Evolutionary conservation across 2,329 filamentous ascomycete species (phyloP).

Genomic region (Xylariaceae sp.): DNA sequence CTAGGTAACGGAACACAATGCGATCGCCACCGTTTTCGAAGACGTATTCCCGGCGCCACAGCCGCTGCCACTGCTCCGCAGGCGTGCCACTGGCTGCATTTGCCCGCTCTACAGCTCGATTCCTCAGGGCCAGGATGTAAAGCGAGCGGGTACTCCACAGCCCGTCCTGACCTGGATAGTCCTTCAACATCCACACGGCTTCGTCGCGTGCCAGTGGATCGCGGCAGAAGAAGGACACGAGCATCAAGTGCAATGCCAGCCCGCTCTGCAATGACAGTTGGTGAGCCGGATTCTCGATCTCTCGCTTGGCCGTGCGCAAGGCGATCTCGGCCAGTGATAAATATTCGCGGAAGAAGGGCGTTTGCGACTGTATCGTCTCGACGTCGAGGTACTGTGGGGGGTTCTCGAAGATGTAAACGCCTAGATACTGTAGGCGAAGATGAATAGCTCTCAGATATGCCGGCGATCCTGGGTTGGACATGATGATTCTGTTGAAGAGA

Average conservation of each 20-base stretch:
- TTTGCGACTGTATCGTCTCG: slow-evolving; percentile 24
- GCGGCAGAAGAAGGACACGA: slow-evolving; percentile 35
- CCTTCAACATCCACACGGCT: slow-evolving; percentile 35
- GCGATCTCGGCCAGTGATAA: slow-evolving; percentile 37
- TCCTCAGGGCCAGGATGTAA: slow-evolving; percentile 33
- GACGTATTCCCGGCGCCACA: slow-evolving; percentile 39
- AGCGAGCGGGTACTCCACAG: slow-evolving; percentile 36
- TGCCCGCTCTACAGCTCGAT: slow-evolving; percentile 32
- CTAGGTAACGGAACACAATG: slow-evolving; percentile 37
- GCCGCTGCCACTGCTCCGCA: slow-evolving; percentile 37
- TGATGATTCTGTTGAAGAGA: slow-evolving; percentile 37
- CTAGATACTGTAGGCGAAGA: slow-evolving; percentile 37
- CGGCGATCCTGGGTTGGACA: slow-evolving; percentile 31
- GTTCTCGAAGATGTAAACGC: slow-evolving; percentile 35
- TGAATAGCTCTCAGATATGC: slow-evolving; percentile 38
- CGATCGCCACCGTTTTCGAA: slow-evolving; percentile 41
- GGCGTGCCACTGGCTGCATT: slow-evolving; percentile 35
- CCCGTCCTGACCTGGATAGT: slow-evolving; percentile 40
- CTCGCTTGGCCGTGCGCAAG: slow-evolving; percentile 17
- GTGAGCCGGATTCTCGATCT: slow-evolving; percentile 26
- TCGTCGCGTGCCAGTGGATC: slow-evolving; percentile 39
- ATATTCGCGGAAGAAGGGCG: slow-evolving; percentile 39
- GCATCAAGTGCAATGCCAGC: slow-evolving; percentile 30
- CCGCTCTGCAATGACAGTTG: slow-evolving; percentile 36
- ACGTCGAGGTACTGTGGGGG: slow-evolving; percentile 30